Percentiles rank a stretch among this genome's conserved stretches.
Conservation (phyloP, 2,329 filamentous ascomycete genomes). For the Colletotrichum nymphaeae region DNA sequence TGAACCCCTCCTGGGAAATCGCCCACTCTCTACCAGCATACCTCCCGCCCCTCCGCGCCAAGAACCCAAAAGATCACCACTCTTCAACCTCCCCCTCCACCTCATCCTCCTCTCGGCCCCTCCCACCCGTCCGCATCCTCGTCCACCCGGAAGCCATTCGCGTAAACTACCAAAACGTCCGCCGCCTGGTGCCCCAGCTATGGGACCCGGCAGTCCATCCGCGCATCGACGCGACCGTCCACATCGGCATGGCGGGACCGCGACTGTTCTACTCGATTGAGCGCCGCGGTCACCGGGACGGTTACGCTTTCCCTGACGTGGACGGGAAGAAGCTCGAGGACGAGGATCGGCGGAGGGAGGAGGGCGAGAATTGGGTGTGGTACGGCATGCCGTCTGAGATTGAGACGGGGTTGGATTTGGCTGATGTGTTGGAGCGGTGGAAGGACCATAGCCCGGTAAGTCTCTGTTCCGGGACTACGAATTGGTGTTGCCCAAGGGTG, state of each 20-base stretch:
- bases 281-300: slow-evolving; percentile 75
- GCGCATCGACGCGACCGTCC: slow-evolving; percentile 74
- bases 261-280: slow-evolving; percentile 77
- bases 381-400: slow-evolving; percentile 66
- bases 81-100: slow-evolving; percentile 19
- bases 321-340: slow-evolving; percentile 70
- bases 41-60: slow-evolving; percentile 64
- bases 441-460: slow-evolving; percentile 61
- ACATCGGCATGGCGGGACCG: slow-evolving; percentile 83
- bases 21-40: slow-evolving; percentile 73
- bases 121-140: slow-evolving; percentile 69
- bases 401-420: slow-evolving; percentile 65
- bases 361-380: slow-evolving; percentile 64
- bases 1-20: slow-evolving; percentile 88
- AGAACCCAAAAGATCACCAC: slow-evolving; percentile 49
- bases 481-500: neutral
- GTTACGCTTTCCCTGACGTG: slow-evolving; percentile 78
- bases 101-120: slow-evolving; percentile 43
- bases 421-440: slow-evolving; percentile 69
- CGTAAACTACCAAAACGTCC: slow-evolving; percentile 77
- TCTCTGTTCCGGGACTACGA: neutral
- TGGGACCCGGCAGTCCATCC: slow-evolving; percentile 58
- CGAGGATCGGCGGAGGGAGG: slow-evolving; percentile 46
- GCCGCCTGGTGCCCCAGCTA: slow-evolving; percentile 71
- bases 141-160: slow-evolving; percentile 75